Evolutionary conservation across 2,329 filamentous ascomycete genomes (phyloP), one percentile per base, ranked within the genome.

Genomic region (Westerdykella sp.): DNA sequence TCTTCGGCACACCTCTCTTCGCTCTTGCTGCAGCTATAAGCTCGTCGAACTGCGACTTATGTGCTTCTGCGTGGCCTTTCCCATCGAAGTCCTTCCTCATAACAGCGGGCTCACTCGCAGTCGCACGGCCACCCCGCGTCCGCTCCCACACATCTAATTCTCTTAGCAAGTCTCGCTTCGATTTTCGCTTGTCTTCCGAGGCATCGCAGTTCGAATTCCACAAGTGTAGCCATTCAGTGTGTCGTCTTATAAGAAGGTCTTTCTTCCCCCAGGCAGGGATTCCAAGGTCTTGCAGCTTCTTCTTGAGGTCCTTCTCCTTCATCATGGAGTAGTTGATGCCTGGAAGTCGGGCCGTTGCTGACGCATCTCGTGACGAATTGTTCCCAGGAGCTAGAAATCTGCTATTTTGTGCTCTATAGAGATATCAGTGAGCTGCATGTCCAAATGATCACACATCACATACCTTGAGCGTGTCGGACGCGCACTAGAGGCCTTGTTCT

Each of bases 181-280:
- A 73, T 60, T 84, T 85, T 5, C 57, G 48, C 14, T 54, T 48
- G 0, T 88, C 88, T 1, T 73, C 72, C 30, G 78, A 78, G 2
- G 90, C 85, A 66, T 98, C 93, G 68, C 89, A 95, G 62, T 98
- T 98, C 10, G 94, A 87, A 65, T 98, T 98, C 85, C 88, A 96
- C 14, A 98, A 70, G 31, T 93, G 96, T 40, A 93, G 77, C 90
- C 90, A 98, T 66, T 98, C 93, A 18, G 80, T 87, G 59, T 97
- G 90, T 14, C 94, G 79, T 51, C 77, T 79, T 62, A 91, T 84
- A 42, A 97, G 73, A 1, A 90, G 73, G 37, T 76, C 71, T 37
- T 84, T 84, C 1, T 76, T 67, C 1, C 93, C 93, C 46, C 71
- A 74, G 9, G 75, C 77, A 0, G 87, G 83, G 44, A 97, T 82